These are phyloP conservation scores for Suhomyces kunorum DNA, from an alignment of 1,139 yeast species.

Conservation along the genomic window DNA sequence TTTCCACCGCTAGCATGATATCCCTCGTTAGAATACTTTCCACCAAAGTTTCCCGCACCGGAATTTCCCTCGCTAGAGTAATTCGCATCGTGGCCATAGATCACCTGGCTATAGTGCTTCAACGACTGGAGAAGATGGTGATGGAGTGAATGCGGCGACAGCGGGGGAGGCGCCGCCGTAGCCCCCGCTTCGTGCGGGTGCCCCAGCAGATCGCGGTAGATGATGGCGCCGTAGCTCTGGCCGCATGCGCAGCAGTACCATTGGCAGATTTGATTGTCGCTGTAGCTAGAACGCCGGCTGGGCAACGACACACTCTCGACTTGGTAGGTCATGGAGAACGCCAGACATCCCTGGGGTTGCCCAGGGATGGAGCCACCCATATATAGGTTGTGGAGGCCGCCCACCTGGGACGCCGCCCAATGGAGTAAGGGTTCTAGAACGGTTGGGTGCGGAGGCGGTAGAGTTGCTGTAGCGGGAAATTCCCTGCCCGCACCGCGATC, in stretches of 20 bases:
- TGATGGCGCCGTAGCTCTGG: conserved; percentile 48
- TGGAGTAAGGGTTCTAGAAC: conserved; percentile 11
- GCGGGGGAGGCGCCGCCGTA: conserved; percentile 1
- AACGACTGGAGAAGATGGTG: conserved; percentile 20
- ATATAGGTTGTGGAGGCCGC: conserved; percentile 4
- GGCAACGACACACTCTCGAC: conserved; percentile 6
- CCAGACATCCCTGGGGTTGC: conserved; percentile 7
- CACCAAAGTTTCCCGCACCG: too few relatives aligned
- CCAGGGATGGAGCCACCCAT: conserved; percentile 3
- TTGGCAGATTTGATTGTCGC: conserved; percentile 44
- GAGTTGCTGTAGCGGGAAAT: conserved; percentile 11
- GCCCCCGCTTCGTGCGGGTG: too few relatives aligned
- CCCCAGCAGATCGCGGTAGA: conserved; percentile 23
- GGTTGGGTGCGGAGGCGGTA: conserved; percentile 5
- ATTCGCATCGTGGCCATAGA: conserved; percentile 22
- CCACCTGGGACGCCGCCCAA: conserved; percentile 3
- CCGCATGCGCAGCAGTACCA: conserved; percentile 59
- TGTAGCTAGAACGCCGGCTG: conserved; percentile 5
- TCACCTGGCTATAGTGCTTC: conserved; percentile 34
- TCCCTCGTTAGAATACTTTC: too few relatives aligned
- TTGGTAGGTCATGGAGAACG: conserved; percentile 8
- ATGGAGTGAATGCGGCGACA: conserved; percentile 8
- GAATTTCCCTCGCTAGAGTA: too few relatives aligned
- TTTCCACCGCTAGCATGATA: too few relatives aligned
- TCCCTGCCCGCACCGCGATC: conserved; percentile 4